These are phyloP conservation scores for Actinomortierella ambigua DNA, from an alignment of 371 early-diverging fungal genomes.

Conservation along the genomic window DNA sequence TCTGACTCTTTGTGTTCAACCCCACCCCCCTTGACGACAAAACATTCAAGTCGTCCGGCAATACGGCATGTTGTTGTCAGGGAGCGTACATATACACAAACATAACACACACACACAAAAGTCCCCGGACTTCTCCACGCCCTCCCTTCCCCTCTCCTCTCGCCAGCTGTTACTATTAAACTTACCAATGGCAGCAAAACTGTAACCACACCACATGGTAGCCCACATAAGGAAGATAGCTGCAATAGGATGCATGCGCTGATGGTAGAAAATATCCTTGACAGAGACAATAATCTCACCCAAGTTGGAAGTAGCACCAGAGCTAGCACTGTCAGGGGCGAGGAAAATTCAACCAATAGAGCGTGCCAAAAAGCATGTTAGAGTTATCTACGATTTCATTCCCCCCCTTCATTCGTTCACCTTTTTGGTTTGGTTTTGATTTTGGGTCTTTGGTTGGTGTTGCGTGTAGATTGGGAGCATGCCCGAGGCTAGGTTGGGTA, in stretches of 20 bases:
- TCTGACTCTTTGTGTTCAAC: too few species aligned
- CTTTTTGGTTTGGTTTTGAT: background rate
- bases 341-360: background rate
- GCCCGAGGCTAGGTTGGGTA: too few species aligned
- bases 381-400: background rate
- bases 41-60: too few species aligned
- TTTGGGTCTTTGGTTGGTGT: too few species aligned
- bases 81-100: too few species aligned
- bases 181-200: constrained; percentile 39
- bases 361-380: too few species aligned
- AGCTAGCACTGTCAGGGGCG: constrained; percentile 31
- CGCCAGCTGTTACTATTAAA: background rate
- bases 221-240: constrained; percentile 47
- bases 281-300: constrained; percentile 48
- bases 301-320: constrained; percentile 46
- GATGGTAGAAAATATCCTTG: constrained; percentile 46
- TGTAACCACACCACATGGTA: constrained; percentile 48
- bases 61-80: too few species aligned
- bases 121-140: too few species aligned
- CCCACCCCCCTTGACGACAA: too few species aligned
- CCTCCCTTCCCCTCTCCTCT: too few species aligned
- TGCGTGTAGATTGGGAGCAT: too few species aligned
- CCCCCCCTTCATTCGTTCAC: background rate
- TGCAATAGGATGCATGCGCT: constrained; percentile 46
- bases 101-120: too few species aligned